phyloP scores from a whole-genome alignment of 495 filamentous ascomycete species.

The Trichoderma orchidacearum region DNA sequence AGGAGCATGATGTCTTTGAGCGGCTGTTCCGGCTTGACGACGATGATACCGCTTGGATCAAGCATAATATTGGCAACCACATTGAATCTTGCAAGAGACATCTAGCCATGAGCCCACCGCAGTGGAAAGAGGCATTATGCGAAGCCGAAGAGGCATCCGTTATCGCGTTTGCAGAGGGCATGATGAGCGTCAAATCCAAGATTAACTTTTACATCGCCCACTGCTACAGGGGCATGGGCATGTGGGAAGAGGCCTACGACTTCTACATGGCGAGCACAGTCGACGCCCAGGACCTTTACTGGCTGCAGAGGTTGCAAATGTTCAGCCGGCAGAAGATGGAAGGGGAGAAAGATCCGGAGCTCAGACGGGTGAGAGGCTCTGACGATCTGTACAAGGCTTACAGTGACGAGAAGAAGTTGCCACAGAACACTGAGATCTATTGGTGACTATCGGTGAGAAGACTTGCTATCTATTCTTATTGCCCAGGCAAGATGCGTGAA shows the following conservation, averaged over 20 bases:
- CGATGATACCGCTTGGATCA: not conserved
- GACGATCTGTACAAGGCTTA: not conserved
- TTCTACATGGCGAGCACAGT: not conserved
- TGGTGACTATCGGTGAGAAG: not conserved
- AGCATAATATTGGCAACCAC: not conserved
- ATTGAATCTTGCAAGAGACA: not conserved
- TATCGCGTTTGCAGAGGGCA: not conserved
- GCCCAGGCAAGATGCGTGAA: too few relatives aligned
- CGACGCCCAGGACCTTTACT: not conserved
- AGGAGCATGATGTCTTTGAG: not conserved
- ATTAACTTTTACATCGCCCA: not conserved
- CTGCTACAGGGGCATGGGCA: not conserved
- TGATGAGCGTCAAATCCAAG: not conserved
- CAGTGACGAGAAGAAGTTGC: not conserved
- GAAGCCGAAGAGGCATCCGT: not conserved
- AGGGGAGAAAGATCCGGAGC: not conserved
- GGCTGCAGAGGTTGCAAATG: not conserved
- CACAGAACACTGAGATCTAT: not conserved
- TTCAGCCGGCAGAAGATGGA: not conserved
- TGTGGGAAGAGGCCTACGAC: not conserved
- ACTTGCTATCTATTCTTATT: not conserved
- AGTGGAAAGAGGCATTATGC: not conserved
- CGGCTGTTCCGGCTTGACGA: not conserved
- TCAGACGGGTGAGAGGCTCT: not conserved
- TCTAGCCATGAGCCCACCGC: not conserved